Percentiles rank a stretch among this genome's conserved stretches.
These are phyloP conservation scores for Melaleuca alternifolia DNA, from an alignment of 345 rosid genomes.

Conservation along the genomic window DNA sequence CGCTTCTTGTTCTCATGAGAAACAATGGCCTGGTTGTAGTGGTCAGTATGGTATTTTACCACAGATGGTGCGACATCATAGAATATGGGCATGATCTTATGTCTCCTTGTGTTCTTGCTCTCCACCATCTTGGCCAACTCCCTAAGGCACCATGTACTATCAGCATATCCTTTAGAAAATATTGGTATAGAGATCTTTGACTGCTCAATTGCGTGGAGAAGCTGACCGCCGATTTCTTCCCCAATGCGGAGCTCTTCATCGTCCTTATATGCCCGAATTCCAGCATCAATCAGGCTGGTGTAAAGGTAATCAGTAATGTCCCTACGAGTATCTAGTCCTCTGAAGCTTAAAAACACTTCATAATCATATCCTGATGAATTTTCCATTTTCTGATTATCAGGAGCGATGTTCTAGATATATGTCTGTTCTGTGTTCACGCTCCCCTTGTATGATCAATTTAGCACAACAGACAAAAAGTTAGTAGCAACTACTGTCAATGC, in stretches of 20 bases:
- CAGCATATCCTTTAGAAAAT: not conserved
- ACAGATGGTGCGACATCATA: not conserved
- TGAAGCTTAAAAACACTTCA: not conserved
- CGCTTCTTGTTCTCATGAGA: not conserved
- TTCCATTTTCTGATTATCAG: not conserved
- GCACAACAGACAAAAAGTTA: not conserved
- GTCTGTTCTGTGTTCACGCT: not conserved
- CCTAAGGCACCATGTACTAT: not conserved
- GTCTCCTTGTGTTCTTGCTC: not conserved
- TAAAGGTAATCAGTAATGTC: not conserved
- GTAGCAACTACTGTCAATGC: not conserved
- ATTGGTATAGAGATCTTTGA: not conserved
- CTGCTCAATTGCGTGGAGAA: not conserved
- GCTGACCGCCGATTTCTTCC: not conserved
- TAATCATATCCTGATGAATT: not conserved
- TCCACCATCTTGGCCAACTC: not conserved
- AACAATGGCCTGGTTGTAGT: not conserved
- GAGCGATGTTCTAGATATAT: not conserved
- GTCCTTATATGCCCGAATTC: not conserved
- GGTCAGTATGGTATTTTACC: not conserved
- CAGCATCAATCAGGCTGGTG: not conserved
- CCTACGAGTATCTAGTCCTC: not conserved
- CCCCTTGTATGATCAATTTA: not conserved
- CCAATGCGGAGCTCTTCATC: not conserved
- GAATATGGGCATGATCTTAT: not conserved